phyloP scores from a whole-genome alignment of 306 rosid species.

The Benincasa hispida region DNA sequence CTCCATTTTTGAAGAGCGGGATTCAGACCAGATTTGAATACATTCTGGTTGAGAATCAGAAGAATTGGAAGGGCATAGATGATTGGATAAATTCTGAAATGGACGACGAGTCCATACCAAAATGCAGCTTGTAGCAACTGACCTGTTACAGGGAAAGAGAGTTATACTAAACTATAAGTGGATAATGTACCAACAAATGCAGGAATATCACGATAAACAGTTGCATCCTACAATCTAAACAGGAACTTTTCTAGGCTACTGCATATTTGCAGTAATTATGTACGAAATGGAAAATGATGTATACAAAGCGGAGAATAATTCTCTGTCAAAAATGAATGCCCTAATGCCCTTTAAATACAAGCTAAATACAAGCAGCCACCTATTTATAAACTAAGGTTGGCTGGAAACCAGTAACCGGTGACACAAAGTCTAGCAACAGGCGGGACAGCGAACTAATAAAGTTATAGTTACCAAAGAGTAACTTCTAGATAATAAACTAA shows the following conservation, averaged over 20 bases:
- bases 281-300: neutral
- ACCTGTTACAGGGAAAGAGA: conserved; percentile 35
- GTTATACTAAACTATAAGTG: conserved; percentile 8
- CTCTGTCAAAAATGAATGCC: too few species aligned
- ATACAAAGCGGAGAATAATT: too few species aligned
- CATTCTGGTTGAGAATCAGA: conserved; percentile 63
- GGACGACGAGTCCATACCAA: conserved; percentile 93
- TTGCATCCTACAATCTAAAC: neutral
- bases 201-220: neutral
- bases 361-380: too few species aligned
- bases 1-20: conserved; percentile 61
- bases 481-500: too few species aligned
- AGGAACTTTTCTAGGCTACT: neutral
- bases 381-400: too few species aligned
- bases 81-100: conserved; percentile 82
- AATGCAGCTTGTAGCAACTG: conserved; percentile 74
- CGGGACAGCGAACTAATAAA: too few species aligned
- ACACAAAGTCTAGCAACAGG: too few species aligned
- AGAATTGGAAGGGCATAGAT: conserved; percentile 68
- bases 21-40: conserved; percentile 43
- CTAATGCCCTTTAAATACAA: too few species aligned
- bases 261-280: neutral
- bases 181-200: neutral
- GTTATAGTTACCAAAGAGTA: too few species aligned
- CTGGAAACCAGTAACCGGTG: too few species aligned